These are phyloP conservation scores for Nepenthes alata DNA, from an alignment of 179 eudicot species.

Conservation along the genomic window DNA sequence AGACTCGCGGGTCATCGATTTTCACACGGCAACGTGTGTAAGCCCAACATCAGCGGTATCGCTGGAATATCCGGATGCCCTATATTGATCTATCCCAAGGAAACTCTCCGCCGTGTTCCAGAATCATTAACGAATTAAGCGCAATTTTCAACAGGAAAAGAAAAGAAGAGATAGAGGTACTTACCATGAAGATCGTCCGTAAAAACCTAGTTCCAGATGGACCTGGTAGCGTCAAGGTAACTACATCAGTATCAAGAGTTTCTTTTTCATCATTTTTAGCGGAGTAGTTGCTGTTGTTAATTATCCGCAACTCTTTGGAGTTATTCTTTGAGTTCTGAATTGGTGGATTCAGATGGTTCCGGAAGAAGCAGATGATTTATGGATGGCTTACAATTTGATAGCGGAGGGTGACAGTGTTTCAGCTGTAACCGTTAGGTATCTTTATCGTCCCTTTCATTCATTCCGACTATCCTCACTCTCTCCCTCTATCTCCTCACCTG, in stretches of 20 bases:
- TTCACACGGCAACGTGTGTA: too few species aligned
- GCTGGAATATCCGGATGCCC: too few species aligned
- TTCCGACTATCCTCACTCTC: too few species aligned
- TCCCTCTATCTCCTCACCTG: too few species aligned
- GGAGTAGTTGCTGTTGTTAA: background rate
- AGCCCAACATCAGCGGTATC: too few species aligned
- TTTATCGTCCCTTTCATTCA: background rate
- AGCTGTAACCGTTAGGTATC: slow-evolving; percentile 67
- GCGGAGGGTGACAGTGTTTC: slow-evolving; percentile 58
- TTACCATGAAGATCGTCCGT: slow-evolving; percentile 58
- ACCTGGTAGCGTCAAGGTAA: slow-evolving; percentile 85
- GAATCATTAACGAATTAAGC: background rate
- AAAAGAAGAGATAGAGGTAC: slow-evolving; percentile 1
- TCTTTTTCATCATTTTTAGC: background rate
- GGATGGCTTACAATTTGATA: slow-evolving; percentile 82
- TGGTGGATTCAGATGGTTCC: slow-evolving; percentile 56
- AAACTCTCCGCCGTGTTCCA: background rate
- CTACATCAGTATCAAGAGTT: too few species aligned
- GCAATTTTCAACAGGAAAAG: background rate
- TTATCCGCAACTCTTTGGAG: background rate
- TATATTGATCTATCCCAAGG: too few species aligned
- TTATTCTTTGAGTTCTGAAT: slow-evolving; percentile 4
- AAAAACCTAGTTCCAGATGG: slow-evolving; percentile 47
- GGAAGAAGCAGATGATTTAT: slow-evolving; percentile 81
- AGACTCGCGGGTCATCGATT: too few species aligned